phyloP scores from a whole-genome alignment of 148 eudicot species.

The Rhododendron vialii region DNA sequence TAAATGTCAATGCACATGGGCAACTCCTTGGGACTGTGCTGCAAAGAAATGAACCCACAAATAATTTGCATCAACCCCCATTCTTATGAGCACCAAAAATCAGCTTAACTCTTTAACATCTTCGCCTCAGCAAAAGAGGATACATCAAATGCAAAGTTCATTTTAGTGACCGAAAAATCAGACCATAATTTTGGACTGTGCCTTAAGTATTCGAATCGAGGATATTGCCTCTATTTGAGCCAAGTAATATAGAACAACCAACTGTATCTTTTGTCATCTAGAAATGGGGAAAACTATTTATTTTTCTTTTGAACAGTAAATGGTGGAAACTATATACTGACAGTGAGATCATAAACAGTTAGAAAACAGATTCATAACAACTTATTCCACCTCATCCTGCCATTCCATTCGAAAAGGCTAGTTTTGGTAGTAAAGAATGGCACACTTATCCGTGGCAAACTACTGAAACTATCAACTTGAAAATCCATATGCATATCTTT shows the following conservation, averaged over 20 bases:
- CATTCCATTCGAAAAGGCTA: neutral
- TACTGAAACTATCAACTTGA: neutral
- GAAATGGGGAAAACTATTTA: neutral
- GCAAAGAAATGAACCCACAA: slow-evolving; percentile 22
- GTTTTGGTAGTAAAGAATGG: neutral
- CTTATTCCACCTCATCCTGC: neutral
- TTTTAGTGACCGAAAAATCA: neutral
- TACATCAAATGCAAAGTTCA: neutral
- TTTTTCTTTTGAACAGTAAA: too few relatives aligned
- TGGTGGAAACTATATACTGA: too few relatives aligned
- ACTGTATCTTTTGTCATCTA: neutral
- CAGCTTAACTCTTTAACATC: neutral
- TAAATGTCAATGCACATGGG: slow-evolving; percentile 57
- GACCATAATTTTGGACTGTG: neutral
- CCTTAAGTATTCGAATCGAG: neutral
- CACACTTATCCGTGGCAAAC: neutral
- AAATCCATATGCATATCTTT: neutral
- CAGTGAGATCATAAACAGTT: neutral
- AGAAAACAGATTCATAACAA: neutral
- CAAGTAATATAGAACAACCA: neutral
- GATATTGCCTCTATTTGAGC: neutral
- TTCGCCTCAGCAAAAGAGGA: neutral
- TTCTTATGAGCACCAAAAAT: neutral
- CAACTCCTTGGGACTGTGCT: slow-evolving; percentile 65
- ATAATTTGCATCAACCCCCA: neutral